These are phyloP conservation scores for Colletotrichum viniferum DNA, from an alignment of 2,329 filamentous ascomycete genomes.

Conservation along the genomic window DNA sequence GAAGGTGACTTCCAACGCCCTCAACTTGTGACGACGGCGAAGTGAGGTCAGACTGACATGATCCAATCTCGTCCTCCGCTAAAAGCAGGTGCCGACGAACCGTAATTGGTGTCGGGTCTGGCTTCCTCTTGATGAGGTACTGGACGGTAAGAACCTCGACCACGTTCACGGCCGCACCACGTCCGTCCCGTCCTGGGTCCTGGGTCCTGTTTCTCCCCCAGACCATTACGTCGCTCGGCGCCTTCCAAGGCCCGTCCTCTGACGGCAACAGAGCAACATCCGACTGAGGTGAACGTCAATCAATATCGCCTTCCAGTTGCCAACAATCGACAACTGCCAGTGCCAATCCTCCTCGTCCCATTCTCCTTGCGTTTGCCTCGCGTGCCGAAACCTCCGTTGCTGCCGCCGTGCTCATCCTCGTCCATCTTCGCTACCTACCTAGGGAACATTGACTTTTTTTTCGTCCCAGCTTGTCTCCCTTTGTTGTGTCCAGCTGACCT, in stretches of 20 bases:
- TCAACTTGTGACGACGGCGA: neutral
- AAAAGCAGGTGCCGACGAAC: constrained; percentile 9
- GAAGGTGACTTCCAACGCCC: neutral
- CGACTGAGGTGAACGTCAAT: neutral
- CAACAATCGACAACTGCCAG: neutral
- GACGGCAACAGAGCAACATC: neutral
- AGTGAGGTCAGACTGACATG: constrained; percentile 22
- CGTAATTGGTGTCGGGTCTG: neutral
- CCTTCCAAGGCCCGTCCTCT: neutral
- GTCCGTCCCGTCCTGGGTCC: neutral
- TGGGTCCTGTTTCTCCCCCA: neutral
- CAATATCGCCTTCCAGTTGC: neutral
- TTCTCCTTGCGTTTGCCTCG: neutral
- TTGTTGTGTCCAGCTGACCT: constrained; percentile 18
- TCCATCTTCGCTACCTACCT: neutral
- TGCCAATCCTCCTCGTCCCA: neutral
- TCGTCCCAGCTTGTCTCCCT: neutral
- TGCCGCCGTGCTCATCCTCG: neutral
- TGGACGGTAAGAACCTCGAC: neutral
- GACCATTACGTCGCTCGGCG: neutral
- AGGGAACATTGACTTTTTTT: neutral
- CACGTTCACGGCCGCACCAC: neutral
- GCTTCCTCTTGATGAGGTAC: neutral
- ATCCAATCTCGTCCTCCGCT: constrained; percentile 7
- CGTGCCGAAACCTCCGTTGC: constrained; percentile 12